Conservation (phyloP, 2,329 filamentous ascomycete species). For the Neonectria hederae region DNA sequence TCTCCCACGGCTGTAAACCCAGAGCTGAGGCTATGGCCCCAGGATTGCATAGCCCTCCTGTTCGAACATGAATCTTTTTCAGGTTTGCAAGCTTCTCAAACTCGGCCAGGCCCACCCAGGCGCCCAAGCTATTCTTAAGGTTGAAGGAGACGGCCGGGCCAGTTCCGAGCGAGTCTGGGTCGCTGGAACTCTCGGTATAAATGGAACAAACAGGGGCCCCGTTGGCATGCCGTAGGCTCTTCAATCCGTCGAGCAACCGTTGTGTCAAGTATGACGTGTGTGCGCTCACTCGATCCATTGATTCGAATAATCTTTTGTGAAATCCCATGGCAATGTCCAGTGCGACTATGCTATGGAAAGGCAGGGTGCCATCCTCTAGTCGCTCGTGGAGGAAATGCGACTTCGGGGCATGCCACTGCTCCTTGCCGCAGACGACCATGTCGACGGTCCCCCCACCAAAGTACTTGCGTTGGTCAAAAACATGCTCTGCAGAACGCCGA, state of each 20-base stretch:
- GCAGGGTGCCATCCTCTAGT: slow-evolving; percentile 90
- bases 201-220: slow-evolving; percentile 70
- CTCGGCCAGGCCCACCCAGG: slow-evolving; percentile 83
- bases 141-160: slow-evolving; percentile 90
- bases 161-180: slow-evolving; percentile 51
- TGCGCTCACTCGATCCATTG: slow-evolving; percentile 72
- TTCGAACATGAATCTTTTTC: slow-evolving; percentile 84
- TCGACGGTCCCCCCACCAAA: slow-evolving; percentile 97
- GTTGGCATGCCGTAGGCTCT: slow-evolving; percentile 74
- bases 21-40: slow-evolving; percentile 82
- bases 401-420: slow-evolving; percentile 86
- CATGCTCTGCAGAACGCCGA: slow-evolving; percentile 71
- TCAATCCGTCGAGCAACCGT: slow-evolving; percentile 67
- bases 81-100: slow-evolving; percentile 86
- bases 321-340: slow-evolving; percentile 77
- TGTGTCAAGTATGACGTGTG: slow-evolving; percentile 75
- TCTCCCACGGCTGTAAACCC: slow-evolving; percentile 80
- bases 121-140: slow-evolving; percentile 71
- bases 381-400: slow-evolving; percentile 76
- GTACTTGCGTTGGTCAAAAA: slow-evolving; percentile 76
- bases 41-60: slow-evolving; percentile 91
- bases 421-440: slow-evolving; percentile 80
- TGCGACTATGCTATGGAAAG: slow-evolving; percentile 90
- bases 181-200: slow-evolving; percentile 58
- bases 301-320: slow-evolving; percentile 75